Conservation (phyloP, 371 early-diverging fungal species). For the Apophysomyces variabilis region DNA sequence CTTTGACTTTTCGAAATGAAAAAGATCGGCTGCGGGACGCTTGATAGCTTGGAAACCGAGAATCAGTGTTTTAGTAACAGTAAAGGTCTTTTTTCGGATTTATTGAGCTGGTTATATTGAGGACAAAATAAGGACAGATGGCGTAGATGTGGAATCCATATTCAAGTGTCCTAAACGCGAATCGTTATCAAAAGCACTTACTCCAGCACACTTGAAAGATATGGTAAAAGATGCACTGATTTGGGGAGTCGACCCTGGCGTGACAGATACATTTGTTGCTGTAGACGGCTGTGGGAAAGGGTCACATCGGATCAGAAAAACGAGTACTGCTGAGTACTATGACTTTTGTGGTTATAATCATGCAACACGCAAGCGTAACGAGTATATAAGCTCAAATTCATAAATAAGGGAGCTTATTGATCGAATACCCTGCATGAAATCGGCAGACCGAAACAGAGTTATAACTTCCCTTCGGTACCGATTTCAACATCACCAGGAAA, state of each 20-base stretch:
- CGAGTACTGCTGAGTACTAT: slow-evolving; percentile 16
- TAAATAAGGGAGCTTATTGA: slow-evolving; percentile 12
- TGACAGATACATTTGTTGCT: slow-evolving; percentile 19
- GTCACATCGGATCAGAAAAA: slow-evolving; percentile 7
- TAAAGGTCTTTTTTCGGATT: neutral
- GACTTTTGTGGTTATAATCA: slow-evolving; percentile 3
- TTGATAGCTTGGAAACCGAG: slow-evolving; percentile 13
- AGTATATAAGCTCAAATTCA: neutral
- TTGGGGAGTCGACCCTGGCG: slow-evolving; percentile 23
- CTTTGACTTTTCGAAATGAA: slow-evolving; percentile 13
- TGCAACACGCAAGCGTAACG: neutral
- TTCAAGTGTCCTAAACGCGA: slow-evolving; percentile 8
- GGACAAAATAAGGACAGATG: slow-evolving; percentile 8
- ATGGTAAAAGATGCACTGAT: neutral
- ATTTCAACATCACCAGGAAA: neutral
- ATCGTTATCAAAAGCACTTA: neutral
- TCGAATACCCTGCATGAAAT: slow-evolving; percentile 5
- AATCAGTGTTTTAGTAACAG: slow-evolving; percentile 3
- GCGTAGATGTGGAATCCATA: neutral
- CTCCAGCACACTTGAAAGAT: neutral
- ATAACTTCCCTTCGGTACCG: slow-evolving; percentile 11
- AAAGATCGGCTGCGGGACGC: neutral
- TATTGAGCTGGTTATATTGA: neutral
- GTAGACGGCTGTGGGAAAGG: slow-evolving; percentile 10
- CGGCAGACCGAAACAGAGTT: neutral